Conservation (phyloP, 2,329 filamentous ascomycete genomes). For the Penicillium digitatum region DNA sequence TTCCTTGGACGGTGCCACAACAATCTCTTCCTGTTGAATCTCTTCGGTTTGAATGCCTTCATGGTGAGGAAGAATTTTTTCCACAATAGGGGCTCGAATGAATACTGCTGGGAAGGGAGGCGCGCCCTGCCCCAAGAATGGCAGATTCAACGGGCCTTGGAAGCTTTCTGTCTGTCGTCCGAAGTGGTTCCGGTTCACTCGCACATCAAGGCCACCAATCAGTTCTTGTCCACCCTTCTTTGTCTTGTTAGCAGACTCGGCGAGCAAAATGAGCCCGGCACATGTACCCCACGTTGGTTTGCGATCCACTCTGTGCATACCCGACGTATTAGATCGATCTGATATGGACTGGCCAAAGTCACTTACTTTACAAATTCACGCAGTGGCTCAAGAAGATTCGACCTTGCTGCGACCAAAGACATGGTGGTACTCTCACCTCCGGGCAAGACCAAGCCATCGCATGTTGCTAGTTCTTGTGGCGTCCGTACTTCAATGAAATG, state of each 20-base stretch:
- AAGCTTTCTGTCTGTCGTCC: constrained; percentile 92
- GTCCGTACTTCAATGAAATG: constrained; percentile 77
- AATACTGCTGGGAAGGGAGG: constrained; percentile 75
- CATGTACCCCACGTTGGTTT: constrained; percentile 95
- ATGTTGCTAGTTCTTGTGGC: constrained; percentile 62
- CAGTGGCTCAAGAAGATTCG: constrained; percentile 76
- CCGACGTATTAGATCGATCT: constrained; percentile 15
- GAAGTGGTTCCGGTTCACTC: constrained; percentile 92
- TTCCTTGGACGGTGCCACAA: constrained; percentile 55
- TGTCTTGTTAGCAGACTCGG: constrained; percentile 79
- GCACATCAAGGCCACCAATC: constrained; percentile 84
- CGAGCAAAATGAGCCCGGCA: constrained; percentile 85
- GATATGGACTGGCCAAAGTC: not conserved
- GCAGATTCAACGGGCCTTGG: constrained; percentile 67
- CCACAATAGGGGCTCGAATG: constrained; percentile 90
- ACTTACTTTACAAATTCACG: constrained; percentile 84
- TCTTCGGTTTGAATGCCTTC: constrained; percentile 52
- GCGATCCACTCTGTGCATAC: constrained; percentile 57
- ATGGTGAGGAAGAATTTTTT: constrained; percentile 63
- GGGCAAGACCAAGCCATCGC: constrained; percentile 82
- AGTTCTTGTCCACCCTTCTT: constrained; percentile 91
- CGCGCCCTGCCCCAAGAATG: constrained; percentile 56
- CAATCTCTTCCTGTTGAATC: constrained; percentile 46
- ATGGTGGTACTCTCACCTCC: constrained; percentile 95
- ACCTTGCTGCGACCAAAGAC: constrained; percentile 77